Conservation (phyloP, 2,329 filamentous ascomycete species). For the Xylariaceae sp. region DNA sequence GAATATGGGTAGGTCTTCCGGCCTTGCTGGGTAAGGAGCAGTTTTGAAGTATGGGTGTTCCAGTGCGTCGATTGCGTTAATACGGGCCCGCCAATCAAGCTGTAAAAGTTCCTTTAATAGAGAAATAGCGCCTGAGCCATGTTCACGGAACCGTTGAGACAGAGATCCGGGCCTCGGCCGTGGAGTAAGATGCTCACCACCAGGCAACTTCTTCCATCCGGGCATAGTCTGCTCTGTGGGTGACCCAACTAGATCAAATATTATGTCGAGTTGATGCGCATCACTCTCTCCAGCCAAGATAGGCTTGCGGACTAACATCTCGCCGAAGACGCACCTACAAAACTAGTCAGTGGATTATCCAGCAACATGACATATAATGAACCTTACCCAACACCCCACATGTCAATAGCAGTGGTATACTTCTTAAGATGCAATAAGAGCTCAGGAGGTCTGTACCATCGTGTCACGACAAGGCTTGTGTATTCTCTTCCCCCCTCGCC, state of each 20-base stretch:
- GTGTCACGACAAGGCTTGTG: conserved; percentile 92
- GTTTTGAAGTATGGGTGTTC: conserved; percentile 90
- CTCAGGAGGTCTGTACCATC: conserved; percentile 97
- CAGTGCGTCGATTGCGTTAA: conserved; percentile 92
- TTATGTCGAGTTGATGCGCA: conserved; percentile 84
- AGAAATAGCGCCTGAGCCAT: conserved; percentile 71
- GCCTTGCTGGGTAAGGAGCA: conserved; percentile 74
- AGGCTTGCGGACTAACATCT: conserved; percentile 93
- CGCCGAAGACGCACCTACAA: conserved; percentile 88
- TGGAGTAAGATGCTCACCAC: conserved; percentile 74
- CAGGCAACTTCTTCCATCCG: conserved; percentile 81
- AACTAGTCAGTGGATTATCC: conserved; percentile 25
- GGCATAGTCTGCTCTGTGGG: conserved; percentile 93
- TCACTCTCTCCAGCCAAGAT: conserved; percentile 92
- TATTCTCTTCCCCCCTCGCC: conserved; percentile 89
- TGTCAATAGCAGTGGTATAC: conserved; percentile 97
- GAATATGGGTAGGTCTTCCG: conserved; percentile 86
- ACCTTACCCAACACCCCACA: conserved; percentile 93
- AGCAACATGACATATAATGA: neutral
- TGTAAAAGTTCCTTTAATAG: conserved; percentile 81
- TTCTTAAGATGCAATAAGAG: conserved; percentile 82
- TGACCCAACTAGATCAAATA: conserved; percentile 89
- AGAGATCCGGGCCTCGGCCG: conserved; percentile 66
- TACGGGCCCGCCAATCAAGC: conserved; percentile 84
- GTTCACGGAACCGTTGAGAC: conserved; percentile 74